These are phyloP conservation scores for Vaccinium corymbosum DNA, from an alignment of 148 eudicot genomes.

Conservation along the genomic window DNA sequence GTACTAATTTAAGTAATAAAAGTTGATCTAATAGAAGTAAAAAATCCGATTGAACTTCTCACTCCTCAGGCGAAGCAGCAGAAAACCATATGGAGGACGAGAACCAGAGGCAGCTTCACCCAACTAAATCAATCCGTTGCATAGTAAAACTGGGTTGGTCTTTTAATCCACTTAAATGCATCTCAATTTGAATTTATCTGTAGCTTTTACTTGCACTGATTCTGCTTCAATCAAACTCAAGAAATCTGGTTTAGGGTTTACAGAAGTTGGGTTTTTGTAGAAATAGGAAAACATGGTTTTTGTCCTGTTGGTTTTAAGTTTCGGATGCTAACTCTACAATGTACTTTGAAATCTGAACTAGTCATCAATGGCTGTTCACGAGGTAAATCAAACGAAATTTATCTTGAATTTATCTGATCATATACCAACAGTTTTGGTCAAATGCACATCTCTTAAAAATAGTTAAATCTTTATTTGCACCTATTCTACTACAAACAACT, in stretches of 20 bases:
- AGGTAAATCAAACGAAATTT: background rate
- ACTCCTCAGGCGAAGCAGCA: background rate
- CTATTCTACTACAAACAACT: background rate
- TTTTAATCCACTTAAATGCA: background rate
- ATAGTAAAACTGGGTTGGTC: constrained; percentile 72
- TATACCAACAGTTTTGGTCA: background rate
- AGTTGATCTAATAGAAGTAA: no score
- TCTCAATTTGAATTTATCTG: background rate
- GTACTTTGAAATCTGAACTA: background rate
- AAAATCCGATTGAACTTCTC: no score
- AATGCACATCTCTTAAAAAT: background rate
- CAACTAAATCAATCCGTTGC: constrained; percentile 52
- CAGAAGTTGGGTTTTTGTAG: background rate
- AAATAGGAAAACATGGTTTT: background rate
- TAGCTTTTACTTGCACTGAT: background rate
- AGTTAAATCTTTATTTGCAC: background rate
- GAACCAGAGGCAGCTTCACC: constrained; percentile 16
- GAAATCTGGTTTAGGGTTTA: background rate
- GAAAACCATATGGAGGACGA: constrained; percentile 16
- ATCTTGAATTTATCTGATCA: background rate
- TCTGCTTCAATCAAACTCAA: background rate
- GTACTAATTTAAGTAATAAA: no score
- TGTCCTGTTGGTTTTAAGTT: background rate
- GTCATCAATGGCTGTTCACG: background rate
- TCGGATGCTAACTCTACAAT: no score